These are phyloP conservation scores for Trichoderma sp. DNA, from an alignment of 2,329 filamentous ascomycete genomes.

Conservation along the genomic window DNA sequence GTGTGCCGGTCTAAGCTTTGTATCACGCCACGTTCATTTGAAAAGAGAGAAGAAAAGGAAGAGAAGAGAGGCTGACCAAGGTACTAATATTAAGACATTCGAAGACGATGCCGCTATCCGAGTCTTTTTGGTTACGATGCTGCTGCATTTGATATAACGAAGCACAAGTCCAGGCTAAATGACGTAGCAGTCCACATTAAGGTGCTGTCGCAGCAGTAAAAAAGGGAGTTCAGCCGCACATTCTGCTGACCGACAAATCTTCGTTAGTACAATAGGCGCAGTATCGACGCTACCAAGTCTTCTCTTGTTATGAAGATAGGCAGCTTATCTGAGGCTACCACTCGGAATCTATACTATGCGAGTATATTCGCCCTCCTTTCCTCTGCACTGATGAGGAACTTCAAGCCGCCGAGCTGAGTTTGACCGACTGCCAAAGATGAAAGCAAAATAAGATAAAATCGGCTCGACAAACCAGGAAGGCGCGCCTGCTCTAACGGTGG, in stretches of 20 bases:
- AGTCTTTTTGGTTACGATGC: conserved; percentile 6
- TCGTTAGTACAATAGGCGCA: not conserved
- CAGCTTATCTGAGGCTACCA: not conserved
- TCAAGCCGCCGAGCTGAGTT: not conserved
- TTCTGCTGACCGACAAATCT: not conserved
- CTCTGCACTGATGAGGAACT: not conserved
- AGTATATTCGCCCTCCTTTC: not conserved
- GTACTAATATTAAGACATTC: conserved; percentile 10
- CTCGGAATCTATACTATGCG: not conserved
- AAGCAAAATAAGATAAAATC: not conserved
- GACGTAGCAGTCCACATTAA: conserved; percentile 11
- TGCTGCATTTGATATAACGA: not conserved
- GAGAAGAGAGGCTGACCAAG: not conserved
- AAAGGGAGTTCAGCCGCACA: not conserved
- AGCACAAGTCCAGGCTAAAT: conserved; percentile 9
- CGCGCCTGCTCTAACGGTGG: conserved; percentile 6
- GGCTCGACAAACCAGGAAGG: conserved; percentile 1
- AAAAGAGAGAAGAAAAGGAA: not conserved
- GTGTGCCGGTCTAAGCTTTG: not conserved
- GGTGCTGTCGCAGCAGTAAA: not conserved
- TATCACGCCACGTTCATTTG: not conserved
- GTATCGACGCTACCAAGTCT: not conserved
- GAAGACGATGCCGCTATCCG: conserved; percentile 23
- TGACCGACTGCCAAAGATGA: not conserved
- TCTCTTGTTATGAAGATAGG: not conserved